These are phyloP conservation scores for Carpinus viminea DNA, from an alignment of 306 rosid species.

Conservation along the genomic window DNA sequence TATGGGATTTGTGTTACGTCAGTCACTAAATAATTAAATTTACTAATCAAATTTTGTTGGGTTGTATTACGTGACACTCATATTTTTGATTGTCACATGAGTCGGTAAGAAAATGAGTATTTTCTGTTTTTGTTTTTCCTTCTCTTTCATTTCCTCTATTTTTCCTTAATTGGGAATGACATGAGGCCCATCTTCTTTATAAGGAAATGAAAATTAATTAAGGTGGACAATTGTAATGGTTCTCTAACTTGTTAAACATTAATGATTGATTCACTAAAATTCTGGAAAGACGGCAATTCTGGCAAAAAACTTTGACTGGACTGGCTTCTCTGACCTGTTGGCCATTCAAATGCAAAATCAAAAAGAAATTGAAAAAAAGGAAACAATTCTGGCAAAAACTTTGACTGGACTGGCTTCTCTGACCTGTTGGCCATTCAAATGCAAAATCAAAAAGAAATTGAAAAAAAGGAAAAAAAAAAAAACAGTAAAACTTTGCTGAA, in stretches of 20 bases:
- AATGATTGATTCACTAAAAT: not conserved
- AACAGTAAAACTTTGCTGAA: too few species aligned
- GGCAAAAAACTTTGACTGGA: constrained; percentile 17
- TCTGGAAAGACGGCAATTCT: constrained; percentile 23
- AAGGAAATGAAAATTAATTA: not conserved
- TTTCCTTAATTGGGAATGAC: not conserved
- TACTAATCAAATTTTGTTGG: too few species aligned
- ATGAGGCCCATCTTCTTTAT: not conserved
- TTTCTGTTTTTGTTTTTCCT: not conserved
- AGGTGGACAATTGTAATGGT: not conserved
- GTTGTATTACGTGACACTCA: too few species aligned
- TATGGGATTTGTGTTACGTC: too few species aligned
- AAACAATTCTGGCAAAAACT: constrained; percentile 11
- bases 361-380: too few species aligned
- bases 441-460: not conserved
- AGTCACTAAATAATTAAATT: too few species aligned
- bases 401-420: constrained; percentile 8
- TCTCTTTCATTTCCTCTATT: not conserved
- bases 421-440: constrained; percentile 15
- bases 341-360: not conserved
- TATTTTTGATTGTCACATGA: too few species aligned
- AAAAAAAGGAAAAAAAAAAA: too few species aligned
- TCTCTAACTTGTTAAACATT: too few species aligned
- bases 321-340: constrained; percentile 19
- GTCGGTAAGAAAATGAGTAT: not conserved